Conservation (phyloP, 306 rosid genomes). For the Pterocarpus macrocarpus region DNA sequence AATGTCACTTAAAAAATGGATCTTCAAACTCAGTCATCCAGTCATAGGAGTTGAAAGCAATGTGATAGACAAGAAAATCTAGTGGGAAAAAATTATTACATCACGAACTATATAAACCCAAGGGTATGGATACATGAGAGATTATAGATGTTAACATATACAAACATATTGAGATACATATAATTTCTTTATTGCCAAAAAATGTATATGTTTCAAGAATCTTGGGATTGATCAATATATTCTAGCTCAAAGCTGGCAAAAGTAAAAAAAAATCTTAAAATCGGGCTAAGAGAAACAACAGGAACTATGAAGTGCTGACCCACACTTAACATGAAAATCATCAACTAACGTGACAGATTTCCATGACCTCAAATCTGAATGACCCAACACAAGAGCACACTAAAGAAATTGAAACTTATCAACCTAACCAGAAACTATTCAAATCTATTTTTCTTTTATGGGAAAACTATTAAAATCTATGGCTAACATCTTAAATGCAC, state of each 20-base stretch:
- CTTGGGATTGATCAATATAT: not conserved
- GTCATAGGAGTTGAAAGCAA: conserved; percentile 73
- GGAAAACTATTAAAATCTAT: too few species aligned
- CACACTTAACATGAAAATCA: not conserved
- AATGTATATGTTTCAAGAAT: not conserved
- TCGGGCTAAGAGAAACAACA: not conserved
- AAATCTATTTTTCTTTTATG: too few species aligned
- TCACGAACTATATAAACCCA: not conserved
- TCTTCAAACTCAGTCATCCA: conserved; percentile 76
- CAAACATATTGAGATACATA: not conserved
- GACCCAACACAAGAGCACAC: not conserved
- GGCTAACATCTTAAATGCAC: too few species aligned
- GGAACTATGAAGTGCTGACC: not conserved
- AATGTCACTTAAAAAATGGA: conserved; percentile 77
- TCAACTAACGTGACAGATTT: not conserved
- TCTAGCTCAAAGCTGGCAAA: not conserved
- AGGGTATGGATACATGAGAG: not conserved
- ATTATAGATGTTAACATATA: conserved; percentile 12
- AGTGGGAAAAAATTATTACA: conserved; percentile 37
- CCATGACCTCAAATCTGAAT: not conserved
- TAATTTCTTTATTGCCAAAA: not conserved
- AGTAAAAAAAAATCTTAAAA: not conserved
- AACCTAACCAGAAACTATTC: too few species aligned
- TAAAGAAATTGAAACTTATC: too few species aligned
- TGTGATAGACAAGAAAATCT: conserved; percentile 79